phyloP scores from a whole-genome alignment of 2,329 filamentous ascomycete species.

The Trichoderma cornu-damae region DNA sequence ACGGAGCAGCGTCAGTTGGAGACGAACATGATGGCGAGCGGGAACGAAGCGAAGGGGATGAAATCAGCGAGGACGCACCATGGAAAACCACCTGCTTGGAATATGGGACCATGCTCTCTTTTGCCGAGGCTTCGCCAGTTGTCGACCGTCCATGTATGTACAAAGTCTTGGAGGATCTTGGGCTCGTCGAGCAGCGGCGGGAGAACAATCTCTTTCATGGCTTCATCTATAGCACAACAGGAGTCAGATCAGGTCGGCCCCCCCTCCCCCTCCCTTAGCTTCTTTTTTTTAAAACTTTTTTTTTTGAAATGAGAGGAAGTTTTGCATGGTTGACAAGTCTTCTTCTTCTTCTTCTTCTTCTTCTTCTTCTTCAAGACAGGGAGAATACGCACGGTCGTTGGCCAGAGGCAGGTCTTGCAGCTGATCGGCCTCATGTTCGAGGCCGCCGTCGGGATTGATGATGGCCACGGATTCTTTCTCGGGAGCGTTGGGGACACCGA shows the following conservation, averaged over 20 bases:
- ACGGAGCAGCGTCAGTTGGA: not conserved
- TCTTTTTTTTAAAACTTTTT: no score
- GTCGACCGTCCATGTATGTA: slow-evolving; percentile 82
- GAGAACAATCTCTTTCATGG: slow-evolving; percentile 77
- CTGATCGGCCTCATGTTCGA: slow-evolving; percentile 45
- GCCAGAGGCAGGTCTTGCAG: slow-evolving; percentile 46
- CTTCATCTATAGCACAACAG: slow-evolving; percentile 55
- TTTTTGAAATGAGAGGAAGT: no score
- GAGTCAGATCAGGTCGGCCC: slow-evolving; percentile 23
- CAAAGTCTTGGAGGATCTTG: slow-evolving; percentile 68
- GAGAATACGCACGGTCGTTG: slow-evolving; percentile 47
- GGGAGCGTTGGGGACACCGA: slow-evolving; percentile 43
- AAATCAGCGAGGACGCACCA: slow-evolving; percentile 55
- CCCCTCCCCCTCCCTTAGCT: no score
- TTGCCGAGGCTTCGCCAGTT: slow-evolving; percentile 72
- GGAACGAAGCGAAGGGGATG: slow-evolving; percentile 19
- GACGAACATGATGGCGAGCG: slow-evolving; percentile 15
- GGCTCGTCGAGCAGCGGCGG: slow-evolving; percentile 68
- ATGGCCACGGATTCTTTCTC: slow-evolving; percentile 51
- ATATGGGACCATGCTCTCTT: slow-evolving; percentile 82
- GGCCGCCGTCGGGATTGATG: slow-evolving; percentile 48
- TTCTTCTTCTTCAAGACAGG: no score
- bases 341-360: no score
- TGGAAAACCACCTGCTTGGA: slow-evolving; percentile 79
- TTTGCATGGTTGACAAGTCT: not conserved